Evolutionary conservation across 2,329 filamentous ascomycete species (phyloP).

Genomic region (Ophiognomonia clavigignenti-juglandacearum): DNA sequence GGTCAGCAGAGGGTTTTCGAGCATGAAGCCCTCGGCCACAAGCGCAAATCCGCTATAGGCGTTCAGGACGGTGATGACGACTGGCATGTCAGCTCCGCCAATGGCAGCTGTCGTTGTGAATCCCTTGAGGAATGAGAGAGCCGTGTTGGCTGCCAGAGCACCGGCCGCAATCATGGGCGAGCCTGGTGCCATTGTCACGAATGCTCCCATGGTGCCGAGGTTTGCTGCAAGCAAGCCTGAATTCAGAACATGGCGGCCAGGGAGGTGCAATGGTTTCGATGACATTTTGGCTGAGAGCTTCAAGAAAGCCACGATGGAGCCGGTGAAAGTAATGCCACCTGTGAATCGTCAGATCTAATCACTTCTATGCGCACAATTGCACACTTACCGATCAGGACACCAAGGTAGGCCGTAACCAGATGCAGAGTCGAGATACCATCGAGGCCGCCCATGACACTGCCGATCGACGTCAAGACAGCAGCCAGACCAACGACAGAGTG

Average conservation of each 20-base stretch:
- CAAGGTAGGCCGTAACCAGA: constrained; percentile 79
- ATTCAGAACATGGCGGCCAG: constrained; percentile 73
- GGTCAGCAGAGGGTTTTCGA: constrained; percentile 79
- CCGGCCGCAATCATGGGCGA: constrained; percentile 74
- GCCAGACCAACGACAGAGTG: constrained; percentile 88
- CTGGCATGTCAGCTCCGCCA: constrained; percentile 90
- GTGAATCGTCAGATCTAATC: background rate
- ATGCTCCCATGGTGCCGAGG: constrained; percentile 76
- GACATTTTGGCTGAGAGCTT: constrained; percentile 82
- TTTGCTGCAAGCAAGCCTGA: constrained; percentile 70
- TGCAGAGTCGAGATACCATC: constrained; percentile 70
- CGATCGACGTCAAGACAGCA: constrained; percentile 82
- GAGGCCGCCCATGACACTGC: constrained; percentile 74
- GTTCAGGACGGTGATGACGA: constrained; percentile 86
- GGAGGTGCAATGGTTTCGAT: constrained; percentile 67
- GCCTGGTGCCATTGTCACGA: constrained; percentile 75
- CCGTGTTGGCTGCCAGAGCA: constrained; percentile 70
- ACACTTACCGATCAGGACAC: constrained; percentile 67
- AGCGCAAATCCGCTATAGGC: constrained; percentile 88
- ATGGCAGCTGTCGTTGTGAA: constrained; percentile 86
- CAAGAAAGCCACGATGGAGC: constrained; percentile 82
- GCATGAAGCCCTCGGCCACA: constrained; percentile 87
- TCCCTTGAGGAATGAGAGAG: constrained; percentile 78
- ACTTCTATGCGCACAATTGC: too few relatives aligned
- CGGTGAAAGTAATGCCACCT: constrained; percentile 83